Percentiles rank a stretch among this genome's conserved stretches.
Conservation (phyloP, 1,284 basidiomycete genomes). For the Melampsora americana region DNA sequence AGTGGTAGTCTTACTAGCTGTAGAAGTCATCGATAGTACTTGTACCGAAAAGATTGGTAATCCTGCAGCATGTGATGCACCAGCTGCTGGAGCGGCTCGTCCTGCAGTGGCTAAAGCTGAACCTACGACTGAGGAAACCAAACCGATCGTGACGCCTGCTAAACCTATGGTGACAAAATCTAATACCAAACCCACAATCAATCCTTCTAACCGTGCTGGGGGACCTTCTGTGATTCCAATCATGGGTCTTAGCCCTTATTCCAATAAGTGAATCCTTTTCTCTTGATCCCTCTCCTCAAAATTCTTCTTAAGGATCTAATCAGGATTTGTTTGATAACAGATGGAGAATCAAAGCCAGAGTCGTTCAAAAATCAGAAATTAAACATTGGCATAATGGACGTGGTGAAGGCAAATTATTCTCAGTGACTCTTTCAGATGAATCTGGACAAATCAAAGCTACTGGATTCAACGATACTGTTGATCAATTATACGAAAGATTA, state of each 20-base stretch:
- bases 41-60: slow-evolving; percentile 70
- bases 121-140: slow-evolving; percentile 48
- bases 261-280: slow-evolving; percentile 67
- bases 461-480: slow-evolving; percentile 83
- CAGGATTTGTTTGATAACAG: slow-evolving; percentile 46
- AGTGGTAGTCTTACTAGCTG: slow-evolving; percentile 76
- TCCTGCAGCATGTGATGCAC: slow-evolving; percentile 60
- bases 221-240: slow-evolving; percentile 70
- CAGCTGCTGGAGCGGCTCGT: slow-evolving; percentile 46
- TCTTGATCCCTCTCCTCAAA: not conserved
- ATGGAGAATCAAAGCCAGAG: slow-evolving; percentile 96
- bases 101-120: slow-evolving; percentile 47
- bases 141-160: slow-evolving; percentile 46
- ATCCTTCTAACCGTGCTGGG: slow-evolving; percentile 46
- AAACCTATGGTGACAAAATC: slow-evolving; percentile 49
- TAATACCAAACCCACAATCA: slow-evolving; percentile 50
- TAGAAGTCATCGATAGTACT: slow-evolving; percentile 61
- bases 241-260: slow-evolving; percentile 90
- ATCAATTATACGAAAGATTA: slow-evolving; percentile 75
- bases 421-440: slow-evolving; percentile 88
- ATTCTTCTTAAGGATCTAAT: not conserved
- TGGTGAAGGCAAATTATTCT: slow-evolving; percentile 95
- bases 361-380: slow-evolving; percentile 84
- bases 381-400: slow-evolving; percentile 82
- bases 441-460: slow-evolving; percentile 89